phyloP scores from a whole-genome alignment of 192 early-diverging fungal species.

The Coemansia sp. region DNA sequence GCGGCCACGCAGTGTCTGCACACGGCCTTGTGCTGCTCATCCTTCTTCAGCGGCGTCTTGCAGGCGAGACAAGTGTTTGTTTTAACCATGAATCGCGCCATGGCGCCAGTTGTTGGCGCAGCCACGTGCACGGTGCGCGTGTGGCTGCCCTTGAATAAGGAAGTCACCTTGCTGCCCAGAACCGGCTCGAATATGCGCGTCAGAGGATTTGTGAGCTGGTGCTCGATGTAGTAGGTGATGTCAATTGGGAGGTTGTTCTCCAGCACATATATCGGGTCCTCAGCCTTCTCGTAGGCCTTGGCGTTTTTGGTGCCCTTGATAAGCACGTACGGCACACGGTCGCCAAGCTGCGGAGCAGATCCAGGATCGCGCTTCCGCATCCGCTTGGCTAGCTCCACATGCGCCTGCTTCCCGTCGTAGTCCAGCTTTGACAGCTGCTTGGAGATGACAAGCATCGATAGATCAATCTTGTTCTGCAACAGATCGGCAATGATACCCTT shows the following conservation, averaged over 20 bases:
- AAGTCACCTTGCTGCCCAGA: constrained; percentile 81
- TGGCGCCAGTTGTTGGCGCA: constrained; percentile 81
- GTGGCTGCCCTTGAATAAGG: constrained; percentile 78
- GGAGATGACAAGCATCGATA: constrained; percentile 94
- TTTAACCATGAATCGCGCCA: constrained; percentile 95
- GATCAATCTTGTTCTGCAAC: constrained; percentile 95
- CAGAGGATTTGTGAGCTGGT: constrained; percentile 93
- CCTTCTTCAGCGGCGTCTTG: constrained; percentile 76
- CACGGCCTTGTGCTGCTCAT: constrained; percentile 66
- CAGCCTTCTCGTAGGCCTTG: constrained; percentile 95
- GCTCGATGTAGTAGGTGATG: constrained; percentile 94
- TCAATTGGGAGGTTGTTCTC: constrained; percentile 98
- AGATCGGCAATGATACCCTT: constrained; percentile 91
- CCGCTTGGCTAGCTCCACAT: constrained; percentile 92
- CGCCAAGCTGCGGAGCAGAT: constrained; percentile 93
- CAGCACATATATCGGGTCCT: constrained; percentile 98
- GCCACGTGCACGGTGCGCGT: constrained; percentile 82
- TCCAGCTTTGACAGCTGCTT: constrained; percentile 95
- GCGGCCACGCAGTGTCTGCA: constrained; percentile 76
- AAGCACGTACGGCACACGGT: constrained; percentile 97
- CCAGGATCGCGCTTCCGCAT: constrained; percentile 97
- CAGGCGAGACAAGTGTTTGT: constrained; percentile 92
- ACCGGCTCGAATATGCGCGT: constrained; percentile 96
- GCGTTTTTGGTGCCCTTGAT: constrained; percentile 83
- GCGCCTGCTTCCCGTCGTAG: constrained; percentile 94